Evolutionary conservation across 2,329 filamentous ascomycete species (phyloP), one percentile per base, ranked within the genome.

Genomic region (Lachnellula occidentalis): DNA sequence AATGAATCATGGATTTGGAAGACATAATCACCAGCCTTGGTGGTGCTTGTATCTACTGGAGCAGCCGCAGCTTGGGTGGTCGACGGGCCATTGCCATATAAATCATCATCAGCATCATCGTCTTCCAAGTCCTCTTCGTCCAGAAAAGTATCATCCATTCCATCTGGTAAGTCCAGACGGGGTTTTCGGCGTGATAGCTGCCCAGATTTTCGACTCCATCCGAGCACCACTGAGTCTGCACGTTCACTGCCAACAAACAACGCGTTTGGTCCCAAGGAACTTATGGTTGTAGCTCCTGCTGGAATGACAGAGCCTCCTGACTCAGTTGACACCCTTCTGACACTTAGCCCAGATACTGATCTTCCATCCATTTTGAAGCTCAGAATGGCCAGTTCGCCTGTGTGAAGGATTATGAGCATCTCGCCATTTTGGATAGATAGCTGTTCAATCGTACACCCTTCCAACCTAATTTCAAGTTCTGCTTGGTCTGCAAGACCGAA

Each of bases 401-500:
- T 84, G 53, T 83, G 83, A 24, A 95, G 78, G 6, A 94, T 80
- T 34, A 99, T 76, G n/a, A 99, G 75, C 57, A 97, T 78, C 66
- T 97, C 92, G 2, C 90, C 90, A 27, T 81, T 85, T 50, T 91
- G 87, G 15, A 83, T 78, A 2, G 87, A 88, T 5, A 99, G 73
- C 39, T 87, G 78, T 60, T 95, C 89, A 45, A 96, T 77, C 24
- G 80, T 77, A 69, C 89, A 94, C 9, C 85, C 84, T 72, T 99
- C 95, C 1, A 99, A 75, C 36, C 86, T 87, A 56, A 97, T 74
- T 15, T 81, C 81, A 45, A 97, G 76, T 45, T 89, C 82, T 0
- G 90, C 88, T 71, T 96, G 92, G 69, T 99, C 94, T 5, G 82
- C 80, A 69, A 99, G 83, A 49, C 86, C 82, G 65, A 96, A 97